Conservation (phyloP, 176 grass and related monocot species). For the Oryza nivara region DNA sequence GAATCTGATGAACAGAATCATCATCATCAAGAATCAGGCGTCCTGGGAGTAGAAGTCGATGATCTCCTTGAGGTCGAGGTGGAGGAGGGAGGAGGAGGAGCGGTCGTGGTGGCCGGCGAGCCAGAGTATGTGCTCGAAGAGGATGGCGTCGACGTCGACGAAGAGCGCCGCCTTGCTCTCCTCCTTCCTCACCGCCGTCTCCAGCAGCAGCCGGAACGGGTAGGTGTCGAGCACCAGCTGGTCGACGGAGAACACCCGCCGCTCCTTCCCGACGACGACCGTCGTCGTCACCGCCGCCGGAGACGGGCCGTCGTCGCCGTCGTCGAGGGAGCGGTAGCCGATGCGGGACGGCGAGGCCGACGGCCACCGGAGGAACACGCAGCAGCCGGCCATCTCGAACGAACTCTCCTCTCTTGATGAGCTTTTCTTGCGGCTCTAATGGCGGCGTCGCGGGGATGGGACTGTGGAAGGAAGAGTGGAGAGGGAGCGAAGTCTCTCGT, state of each 20-base stretch:
- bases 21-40: constrained; percentile 45
- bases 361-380: constrained; percentile 84
- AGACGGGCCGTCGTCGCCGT: background rate
- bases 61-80: constrained; percentile 91
- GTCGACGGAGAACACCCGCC: constrained; percentile 80
- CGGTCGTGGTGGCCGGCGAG: constrained; percentile 66
- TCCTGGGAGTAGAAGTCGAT: constrained; percentile 97
- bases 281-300: constrained; percentile 37
- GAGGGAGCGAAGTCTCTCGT: background rate
- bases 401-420: background rate
- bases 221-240: constrained; percentile 84
- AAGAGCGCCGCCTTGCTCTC: constrained; percentile 53
- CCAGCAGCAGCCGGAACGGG: constrained; percentile 81
- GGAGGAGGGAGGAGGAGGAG: constrained; percentile 69
- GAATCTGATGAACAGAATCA: constrained; percentile 6
- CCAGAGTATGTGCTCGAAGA: constrained; percentile 96
- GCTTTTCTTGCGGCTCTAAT: background rate
- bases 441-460: background rate
- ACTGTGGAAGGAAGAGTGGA: background rate
- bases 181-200: constrained; percentile 60
- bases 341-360: constrained; percentile 49
- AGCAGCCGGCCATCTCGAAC: constrained; percentile 65
- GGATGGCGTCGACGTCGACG: constrained; percentile 84
- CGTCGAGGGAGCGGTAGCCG: constrained; percentile 65
- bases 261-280: constrained; percentile 95